Base-by-base conservation (phyloP, 2,329 filamentous ascomycete genomes). In the Trichophyton mentagrophytes region DNA sequence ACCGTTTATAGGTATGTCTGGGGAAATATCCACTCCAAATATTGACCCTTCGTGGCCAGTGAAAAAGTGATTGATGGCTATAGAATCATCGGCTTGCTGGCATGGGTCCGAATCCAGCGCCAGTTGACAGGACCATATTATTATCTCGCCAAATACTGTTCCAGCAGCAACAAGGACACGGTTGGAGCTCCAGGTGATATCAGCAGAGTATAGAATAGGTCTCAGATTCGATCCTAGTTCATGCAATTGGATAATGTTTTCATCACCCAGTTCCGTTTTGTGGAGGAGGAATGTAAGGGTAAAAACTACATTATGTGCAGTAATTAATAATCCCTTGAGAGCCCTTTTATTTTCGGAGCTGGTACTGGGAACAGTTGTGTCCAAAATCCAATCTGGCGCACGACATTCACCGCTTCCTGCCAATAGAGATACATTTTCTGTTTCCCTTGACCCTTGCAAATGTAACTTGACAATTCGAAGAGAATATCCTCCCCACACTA, bases 121-220 rank as follows among this genome's bases (percentile, higher is more conserved):
- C 42, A 80, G 66, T 55, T 76, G 74, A 66, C 84, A 90, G 65
- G 85, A 88, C 93, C 93, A 97, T 15, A 95, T 82, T 42, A 96
- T 79, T 38, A 99, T 88, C 72, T 97, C 91, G 2, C 93, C 93
- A 73, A 97, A 97, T 0, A 92, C 90, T 0, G 93, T 97, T 0
- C 93, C 93, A 2, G 88, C 88, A 5, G 90, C 89, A 58, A 96
- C 82, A 20, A 96, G 79, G 53, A 95, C 77, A 58, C 78, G 77
- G 51, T 78, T 76, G 5, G 80, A 79, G 6, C 85, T 73, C 80
- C 86, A 89, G 44, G 79, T 74, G 17, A 95, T 73, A 68, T 88
- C 83, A 3, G 90, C 92, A 15, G 90, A 89, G 72, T 95, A 99
- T 6, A 99, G 79, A 60, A 95, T 90, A 1, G 90, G 92, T 49